phyloP scores from a whole-genome alignment of 179 eudicot species.

The Spinacia oleracea region DNA sequence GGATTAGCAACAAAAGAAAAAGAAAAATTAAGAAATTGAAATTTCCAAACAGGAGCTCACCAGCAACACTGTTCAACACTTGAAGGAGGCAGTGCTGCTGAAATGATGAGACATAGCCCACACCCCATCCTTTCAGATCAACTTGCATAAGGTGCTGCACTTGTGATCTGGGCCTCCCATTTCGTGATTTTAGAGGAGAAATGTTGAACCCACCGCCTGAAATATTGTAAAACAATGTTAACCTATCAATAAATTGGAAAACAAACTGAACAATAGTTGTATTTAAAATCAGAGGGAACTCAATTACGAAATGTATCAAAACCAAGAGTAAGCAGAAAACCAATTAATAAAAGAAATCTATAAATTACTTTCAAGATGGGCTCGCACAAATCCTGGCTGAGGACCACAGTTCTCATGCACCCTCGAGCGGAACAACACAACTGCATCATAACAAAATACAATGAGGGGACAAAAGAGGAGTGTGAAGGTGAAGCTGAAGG shows the following conservation, averaged over 20 bases:
- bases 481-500: slow-evolving; percentile 16
- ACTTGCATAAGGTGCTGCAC: slow-evolving; percentile 99
- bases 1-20: not conserved
- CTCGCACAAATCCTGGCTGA: slow-evolving; percentile 98
- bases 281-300: not conserved
- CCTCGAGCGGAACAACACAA: slow-evolving; percentile 94
- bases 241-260: not conserved
- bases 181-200: slow-evolving; percentile 79
- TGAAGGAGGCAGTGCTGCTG: slow-evolving; percentile 97
- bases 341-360: slow-evolving; percentile 24
- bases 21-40: not conserved
- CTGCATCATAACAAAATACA: slow-evolving; percentile 51
- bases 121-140: slow-evolving; percentile 99
- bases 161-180: slow-evolving; percentile 95
- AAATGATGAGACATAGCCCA: slow-evolving; percentile 78
- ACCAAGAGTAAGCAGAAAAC: not conserved
- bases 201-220: slow-evolving; percentile 98
- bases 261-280: slow-evolving; percentile 8
- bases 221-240: slow-evolving; percentile 1
- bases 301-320: slow-evolving; percentile 3
- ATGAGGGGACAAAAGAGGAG: slow-evolving; percentile 15
- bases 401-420: slow-evolving; percentile 92
- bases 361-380: slow-evolving; percentile 89
- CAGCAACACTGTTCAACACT: slow-evolving; percentile 97
- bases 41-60: slow-evolving; percentile 37